phyloP scores from a whole-genome alignment of 345 rosid species.

The Nephelium lappaceum region DNA sequence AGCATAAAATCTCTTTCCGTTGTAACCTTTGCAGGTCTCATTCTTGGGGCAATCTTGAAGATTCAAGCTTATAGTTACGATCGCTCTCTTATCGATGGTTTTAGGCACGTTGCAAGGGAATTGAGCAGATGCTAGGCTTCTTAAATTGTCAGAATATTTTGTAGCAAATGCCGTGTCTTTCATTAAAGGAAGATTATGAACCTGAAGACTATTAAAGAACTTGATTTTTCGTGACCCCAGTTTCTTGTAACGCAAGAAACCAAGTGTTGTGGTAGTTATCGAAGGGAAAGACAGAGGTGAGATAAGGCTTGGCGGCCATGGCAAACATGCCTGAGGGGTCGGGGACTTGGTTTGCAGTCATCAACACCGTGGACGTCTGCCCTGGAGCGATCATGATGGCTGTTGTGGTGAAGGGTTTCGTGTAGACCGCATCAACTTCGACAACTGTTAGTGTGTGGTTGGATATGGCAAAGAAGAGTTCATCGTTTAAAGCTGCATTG shows the following conservation, averaged over 20 bases:
- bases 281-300: slow-evolving; percentile 52
- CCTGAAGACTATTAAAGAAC: slow-evolving; percentile 3
- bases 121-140: slow-evolving; percentile 45
- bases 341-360: slow-evolving; percentile 43
- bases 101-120: slow-evolving; percentile 65
- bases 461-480: slow-evolving; percentile 62
- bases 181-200: slow-evolving; percentile 43
- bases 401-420: slow-evolving; percentile 52
- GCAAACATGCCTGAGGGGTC: slow-evolving; percentile 41
- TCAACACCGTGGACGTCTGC: slow-evolving; percentile 66
- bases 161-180: slow-evolving; percentile 53
- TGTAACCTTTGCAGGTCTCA: slow-evolving; percentile 40
- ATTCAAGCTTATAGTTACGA: slow-evolving; percentile 49
- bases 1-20: slow-evolving; percentile 47
- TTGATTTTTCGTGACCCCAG: slow-evolving; percentile 11
- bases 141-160: slow-evolving; percentile 33
- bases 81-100: slow-evolving; percentile 49
- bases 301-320: slow-evolving; percentile 59
- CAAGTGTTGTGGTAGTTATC: slow-evolving; percentile 61
- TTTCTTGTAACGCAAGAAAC: slow-evolving; percentile 46
- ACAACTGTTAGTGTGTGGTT: slow-evolving; percentile 57
- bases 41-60: slow-evolving; percentile 56
- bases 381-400: slow-evolving; percentile 70
- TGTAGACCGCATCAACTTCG: slow-evolving; percentile 63
- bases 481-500: slow-evolving; percentile 64